These are phyloP conservation scores for Talaromyces liani DNA, from an alignment of 495 filamentous ascomycete genomes.

Conservation along the genomic window DNA sequence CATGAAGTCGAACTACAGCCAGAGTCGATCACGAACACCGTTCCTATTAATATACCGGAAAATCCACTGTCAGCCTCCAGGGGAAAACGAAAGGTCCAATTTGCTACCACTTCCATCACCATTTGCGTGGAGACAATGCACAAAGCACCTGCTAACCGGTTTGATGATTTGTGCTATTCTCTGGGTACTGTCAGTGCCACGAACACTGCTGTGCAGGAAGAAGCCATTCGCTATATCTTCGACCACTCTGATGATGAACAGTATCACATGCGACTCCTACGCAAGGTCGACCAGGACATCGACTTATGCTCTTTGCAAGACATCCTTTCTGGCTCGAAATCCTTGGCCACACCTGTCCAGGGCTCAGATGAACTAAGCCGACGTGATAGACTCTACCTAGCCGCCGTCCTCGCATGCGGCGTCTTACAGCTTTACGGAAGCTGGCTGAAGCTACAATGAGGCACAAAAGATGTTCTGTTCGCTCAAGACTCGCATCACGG, in stretches of 20 bases:
- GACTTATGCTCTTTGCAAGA: not conserved
- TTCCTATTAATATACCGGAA: not conserved
- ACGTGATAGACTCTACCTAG: constrained; percentile 22
- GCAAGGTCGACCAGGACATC: not conserved
- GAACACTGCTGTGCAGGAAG: not conserved
- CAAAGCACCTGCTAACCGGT: not conserved
- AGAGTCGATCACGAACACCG: not conserved
- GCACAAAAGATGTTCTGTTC: constrained; percentile 17
- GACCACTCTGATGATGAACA: not conserved
- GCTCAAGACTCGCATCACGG: not conserved
- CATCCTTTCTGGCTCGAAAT: not conserved
- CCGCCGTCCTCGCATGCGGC: constrained; percentile 24
- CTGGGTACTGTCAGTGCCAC: not conserved
- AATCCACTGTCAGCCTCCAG: not conserved
- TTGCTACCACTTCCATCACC: not conserved
- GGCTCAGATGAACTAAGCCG: constrained; percentile 9
- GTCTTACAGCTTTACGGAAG: constrained; percentile 27
- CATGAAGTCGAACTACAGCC: not conserved
- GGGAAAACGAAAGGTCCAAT: not conserved
- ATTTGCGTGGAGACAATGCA: not conserved
- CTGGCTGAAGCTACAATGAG: constrained; percentile 23
- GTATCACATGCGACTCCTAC: not conserved
- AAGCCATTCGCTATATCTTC: not conserved
- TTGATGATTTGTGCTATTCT: not conserved
- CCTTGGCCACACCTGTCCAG: not conserved